These are phyloP conservation scores for Volvox carteri DNA, from an alignment of 163 green algal species.

Conservation along the genomic window DNA sequence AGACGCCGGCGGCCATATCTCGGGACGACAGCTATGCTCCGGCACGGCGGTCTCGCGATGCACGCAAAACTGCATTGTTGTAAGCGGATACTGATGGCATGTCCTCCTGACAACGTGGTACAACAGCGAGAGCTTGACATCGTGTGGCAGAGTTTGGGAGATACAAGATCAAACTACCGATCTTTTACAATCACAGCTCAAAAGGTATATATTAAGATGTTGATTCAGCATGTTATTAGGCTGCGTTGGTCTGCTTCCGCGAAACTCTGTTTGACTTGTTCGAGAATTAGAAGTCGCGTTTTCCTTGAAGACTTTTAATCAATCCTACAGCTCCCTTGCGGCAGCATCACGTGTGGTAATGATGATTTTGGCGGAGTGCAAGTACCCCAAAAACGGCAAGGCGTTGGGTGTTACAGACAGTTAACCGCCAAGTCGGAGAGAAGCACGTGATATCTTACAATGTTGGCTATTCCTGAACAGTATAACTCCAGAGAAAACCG, in stretches of 20 bases:
- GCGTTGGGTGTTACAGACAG: neutral
- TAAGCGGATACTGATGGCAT: neutral
- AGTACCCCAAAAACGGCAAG: neutral
- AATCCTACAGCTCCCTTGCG: neutral
- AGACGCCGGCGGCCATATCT: slow-evolving; percentile 2
- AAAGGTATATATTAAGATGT: neutral
- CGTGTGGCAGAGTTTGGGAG: neutral
- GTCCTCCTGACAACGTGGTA: neutral
- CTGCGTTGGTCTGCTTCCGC: neutral
- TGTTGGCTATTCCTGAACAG: neutral
- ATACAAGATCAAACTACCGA: neutral
- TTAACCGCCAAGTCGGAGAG: no score
- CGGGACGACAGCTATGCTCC: neutral
- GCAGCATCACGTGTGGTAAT: neutral
- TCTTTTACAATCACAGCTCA: neutral
- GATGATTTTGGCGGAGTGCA: neutral
- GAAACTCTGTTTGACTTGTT: neutral
- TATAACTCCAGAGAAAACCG: neutral
- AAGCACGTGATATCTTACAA: neutral
- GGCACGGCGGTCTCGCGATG: neutral
- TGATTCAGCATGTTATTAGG: neutral
- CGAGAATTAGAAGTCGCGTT: neutral
- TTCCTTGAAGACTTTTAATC: neutral
- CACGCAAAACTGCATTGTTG: neutral
- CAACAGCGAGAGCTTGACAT: neutral